These are phyloP conservation scores for Gnomoniopsis smithogilvyi DNA, from an alignment of 2,329 filamentous ascomycete species.

Conservation along the genomic window DNA sequence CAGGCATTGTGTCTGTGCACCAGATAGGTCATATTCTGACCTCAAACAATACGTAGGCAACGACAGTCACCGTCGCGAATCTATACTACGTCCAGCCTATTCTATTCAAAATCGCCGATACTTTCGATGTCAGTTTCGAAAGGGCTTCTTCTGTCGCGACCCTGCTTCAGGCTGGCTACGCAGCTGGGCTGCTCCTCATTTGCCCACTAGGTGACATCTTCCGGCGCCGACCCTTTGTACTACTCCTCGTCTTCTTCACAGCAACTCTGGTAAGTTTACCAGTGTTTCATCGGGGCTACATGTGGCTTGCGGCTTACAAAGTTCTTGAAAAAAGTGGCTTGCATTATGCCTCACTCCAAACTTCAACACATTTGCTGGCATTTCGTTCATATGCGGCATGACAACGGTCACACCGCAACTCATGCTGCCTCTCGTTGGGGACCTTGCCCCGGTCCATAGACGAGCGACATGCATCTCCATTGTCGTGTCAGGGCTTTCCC, in stretches of 20 bases:
- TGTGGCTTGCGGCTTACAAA: background rate
- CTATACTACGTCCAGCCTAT: conserved; percentile 81
- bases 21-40: background rate
- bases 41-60: conserved; percentile 35
- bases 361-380: conserved; percentile 61
- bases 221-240: conserved; percentile 65
- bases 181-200: conserved; percentile 67
- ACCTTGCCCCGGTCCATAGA: conserved; percentile 67
- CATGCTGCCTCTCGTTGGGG: conserved; percentile 78
- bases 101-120: conserved; percentile 68
- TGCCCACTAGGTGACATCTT: conserved; percentile 74
- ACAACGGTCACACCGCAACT: conserved; percentile 76
- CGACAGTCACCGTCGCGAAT: conserved; percentile 72
- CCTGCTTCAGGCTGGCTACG: conserved; percentile 76
- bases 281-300: background rate
- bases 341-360: conserved; percentile 66
- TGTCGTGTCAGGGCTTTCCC: conserved; percentile 70
- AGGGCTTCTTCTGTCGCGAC: conserved; percentile 67
- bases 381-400: conserved; percentile 73
- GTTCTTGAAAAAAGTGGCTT: conserved; percentile 48
- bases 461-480: conserved; percentile 70
- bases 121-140: conserved; percentile 70
- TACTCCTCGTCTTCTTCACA: conserved; percentile 64
- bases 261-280: conserved; percentile 59
- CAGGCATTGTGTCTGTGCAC: background rate